These are phyloP conservation scores for Fusarium sp. DNA, from an alignment of 2,329 filamentous ascomycete genomes.

Conservation along the genomic window DNA sequence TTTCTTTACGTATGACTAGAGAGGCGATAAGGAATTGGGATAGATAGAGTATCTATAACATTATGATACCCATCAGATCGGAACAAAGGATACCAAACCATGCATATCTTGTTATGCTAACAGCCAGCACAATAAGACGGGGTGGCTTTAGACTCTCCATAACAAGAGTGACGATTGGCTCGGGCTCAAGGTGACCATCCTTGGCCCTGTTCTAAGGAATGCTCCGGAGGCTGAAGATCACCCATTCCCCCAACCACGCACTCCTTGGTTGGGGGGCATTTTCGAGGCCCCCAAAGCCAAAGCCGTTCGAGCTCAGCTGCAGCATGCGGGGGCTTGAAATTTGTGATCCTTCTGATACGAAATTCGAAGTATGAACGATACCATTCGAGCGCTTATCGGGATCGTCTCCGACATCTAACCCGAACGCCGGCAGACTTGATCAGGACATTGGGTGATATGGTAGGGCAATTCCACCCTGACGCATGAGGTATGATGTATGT, in stretches of 20 bases:
- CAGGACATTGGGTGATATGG: neutral
- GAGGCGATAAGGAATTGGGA: neutral
- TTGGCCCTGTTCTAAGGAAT: neutral
- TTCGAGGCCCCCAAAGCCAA: neutral
- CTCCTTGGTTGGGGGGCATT: neutral
- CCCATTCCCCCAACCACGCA: neutral
- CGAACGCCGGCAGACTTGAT: neutral
- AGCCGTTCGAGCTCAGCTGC: neutral
- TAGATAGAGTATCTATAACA: neutral
- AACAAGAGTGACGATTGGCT: neutral
- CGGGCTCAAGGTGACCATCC: neutral
- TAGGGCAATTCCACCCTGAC: neutral
- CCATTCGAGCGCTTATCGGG: slow-evolving; percentile 15
- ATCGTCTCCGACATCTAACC: slow-evolving; percentile 1
- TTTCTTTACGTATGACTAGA: neutral
- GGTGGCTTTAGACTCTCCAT: neutral
- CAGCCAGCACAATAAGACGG: neutral
- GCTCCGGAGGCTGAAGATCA: neutral
- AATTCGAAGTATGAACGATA: neutral
- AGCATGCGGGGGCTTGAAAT: neutral
- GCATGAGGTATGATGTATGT: neutral
- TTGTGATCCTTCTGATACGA: neutral
- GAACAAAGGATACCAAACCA: neutral
- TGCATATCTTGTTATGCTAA: neutral
- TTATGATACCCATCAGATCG: neutral